A percentile compares a stretch with the other conserved stretches of the same genome.
These are phyloP conservation scores for Lactuca sativa DNA, from an alignment of 129 eudicot genomes.

Conservation along the genomic window DNA sequence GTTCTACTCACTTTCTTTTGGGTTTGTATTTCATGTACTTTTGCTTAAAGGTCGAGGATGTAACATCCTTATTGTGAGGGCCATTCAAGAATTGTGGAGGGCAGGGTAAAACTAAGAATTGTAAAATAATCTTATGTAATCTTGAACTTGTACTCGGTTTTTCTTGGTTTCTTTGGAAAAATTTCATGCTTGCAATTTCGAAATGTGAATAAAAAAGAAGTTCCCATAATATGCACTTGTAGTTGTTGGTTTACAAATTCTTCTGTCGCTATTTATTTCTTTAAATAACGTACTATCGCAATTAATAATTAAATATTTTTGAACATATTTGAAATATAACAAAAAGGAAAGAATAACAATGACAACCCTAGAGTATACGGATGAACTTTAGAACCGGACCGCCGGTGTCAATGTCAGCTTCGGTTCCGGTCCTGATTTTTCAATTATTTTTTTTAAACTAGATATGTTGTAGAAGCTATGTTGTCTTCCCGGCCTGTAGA, in stretches of 20 bases:
- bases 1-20: constrained; percentile 12
- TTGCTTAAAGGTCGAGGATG: constrained; percentile 19
- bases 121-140: neutral
- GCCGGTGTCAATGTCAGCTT: no score
- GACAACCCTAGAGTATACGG: neutral
- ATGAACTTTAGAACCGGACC: no score
- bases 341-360: neutral
- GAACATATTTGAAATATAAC: neutral
- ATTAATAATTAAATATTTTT: no score
- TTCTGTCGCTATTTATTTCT: neutral
- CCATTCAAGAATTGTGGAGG: constrained; percentile 16
- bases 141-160: constrained; percentile 2
- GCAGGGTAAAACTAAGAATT: constrained; percentile 9
- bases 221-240: neutral
- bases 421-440: no score
- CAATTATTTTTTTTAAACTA: no score
- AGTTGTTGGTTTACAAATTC: neutral
- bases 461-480: no score
- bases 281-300: no score
- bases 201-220: constrained; percentile 7
- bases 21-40: constrained; percentile 19
- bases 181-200: constrained; percentile 21
- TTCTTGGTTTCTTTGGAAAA: constrained; percentile 8
- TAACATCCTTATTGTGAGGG: constrained; percentile 24
- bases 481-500: no score